Evolutionary conservation across 345 rosid species (phyloP).

Genomic region (Turritis glabra): DNA sequence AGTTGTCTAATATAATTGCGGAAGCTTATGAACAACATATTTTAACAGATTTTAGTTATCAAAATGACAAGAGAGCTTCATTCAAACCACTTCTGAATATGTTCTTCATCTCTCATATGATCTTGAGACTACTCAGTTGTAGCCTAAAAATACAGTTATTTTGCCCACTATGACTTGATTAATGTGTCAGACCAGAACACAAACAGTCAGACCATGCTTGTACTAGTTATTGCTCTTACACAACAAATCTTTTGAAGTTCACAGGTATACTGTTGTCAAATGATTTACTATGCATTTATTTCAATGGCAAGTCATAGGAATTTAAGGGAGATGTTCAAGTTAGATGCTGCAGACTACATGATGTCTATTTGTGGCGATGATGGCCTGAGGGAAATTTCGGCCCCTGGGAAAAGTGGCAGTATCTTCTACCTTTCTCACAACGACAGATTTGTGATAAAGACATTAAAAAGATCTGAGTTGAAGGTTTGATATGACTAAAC

Average conservation of each 20-base stretch:
- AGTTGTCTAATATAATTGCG: background rate
- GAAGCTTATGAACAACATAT: slow-evolving; percentile 4
- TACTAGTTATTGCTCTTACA: slow-evolving; percentile 12
- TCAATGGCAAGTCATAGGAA: slow-evolving; percentile 57
- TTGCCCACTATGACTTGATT: background rate
- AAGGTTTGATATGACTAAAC: slow-evolving; percentile 57
- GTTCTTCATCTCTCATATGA: slow-evolving; percentile 2
- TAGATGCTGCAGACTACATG: slow-evolving; percentile 99
- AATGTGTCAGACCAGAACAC: slow-evolving; percentile 16
- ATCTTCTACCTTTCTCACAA: slow-evolving; percentile 90
- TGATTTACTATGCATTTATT: slow-evolving; percentile 10
- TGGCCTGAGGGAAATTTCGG: slow-evolving; percentile 76
- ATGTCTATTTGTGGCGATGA: slow-evolving; percentile 99
- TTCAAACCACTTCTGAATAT: background rate
- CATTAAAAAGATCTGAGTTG: slow-evolving; percentile 74
- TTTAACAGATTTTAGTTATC: background rate
- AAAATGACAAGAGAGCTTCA: background rate
- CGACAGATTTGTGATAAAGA: slow-evolving; percentile 92
- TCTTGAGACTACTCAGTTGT: slow-evolving; percentile 5
- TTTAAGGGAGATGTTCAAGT: slow-evolving; percentile 94
- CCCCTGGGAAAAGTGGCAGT: slow-evolving; percentile 98
- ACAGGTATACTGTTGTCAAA: slow-evolving; percentile 81
- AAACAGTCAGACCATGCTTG: slow-evolving; percentile 1
- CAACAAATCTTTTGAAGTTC: slow-evolving; percentile 44
- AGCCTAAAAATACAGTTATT: background rate